Base-by-base conservation (phyloP, 2,329 filamentous ascomycete genomes). In the Claviceps paspali region DNA sequence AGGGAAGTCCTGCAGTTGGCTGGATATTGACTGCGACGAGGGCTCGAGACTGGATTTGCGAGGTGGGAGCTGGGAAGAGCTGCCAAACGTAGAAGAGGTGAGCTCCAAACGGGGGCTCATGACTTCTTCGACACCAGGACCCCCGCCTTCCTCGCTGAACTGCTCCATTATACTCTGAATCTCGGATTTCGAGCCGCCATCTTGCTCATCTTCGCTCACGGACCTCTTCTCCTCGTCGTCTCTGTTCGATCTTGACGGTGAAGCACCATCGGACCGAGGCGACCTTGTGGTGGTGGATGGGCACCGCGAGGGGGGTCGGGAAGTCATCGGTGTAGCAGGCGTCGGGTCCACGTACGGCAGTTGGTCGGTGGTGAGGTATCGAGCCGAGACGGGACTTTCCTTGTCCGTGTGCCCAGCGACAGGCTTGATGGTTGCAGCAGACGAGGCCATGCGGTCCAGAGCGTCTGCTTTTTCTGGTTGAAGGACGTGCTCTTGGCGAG, bases 141-240 rank as follows among this genome's bases (percentile, higher is more conserved):
- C 82, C 36, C 76, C 75, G 21, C 75, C 75, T 35, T 75, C 75
- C 51, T 83, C 77, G 47, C 81, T 79, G 49, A 96, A 96, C 59
- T 96, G 91, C 44, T 85, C 84, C 84, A 98, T 96, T 55, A 98
- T 96, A 53, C 73, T 93, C 59, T 95, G 84, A 42, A 98, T 95
- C 61, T 98, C 91, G 5, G 80, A 79, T 41, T 76, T 74, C 1
- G 82, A 84, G 36, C 75, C 76, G 35, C 73, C 72, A 33, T 86
- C 77, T 17, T 73, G 70, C 38, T 75, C 70, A 49, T 76, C 75
- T 50, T 78, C 76, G 47, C 68, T 77, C 26, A 64, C 47, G 38
- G 67, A 68, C 41, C 60, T 60, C 47, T 65, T 71, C 35, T 76
- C 73, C 35, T 76, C 73, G 36, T 79, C 68, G 22, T 61, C 62